A percentile compares a stretch with the other conserved stretches of the same genome.
These are phyloP conservation scores for Biscogniauxia marginata DNA, from an alignment of 2,329 filamentous ascomycete genomes.

Conservation along the genomic window DNA sequence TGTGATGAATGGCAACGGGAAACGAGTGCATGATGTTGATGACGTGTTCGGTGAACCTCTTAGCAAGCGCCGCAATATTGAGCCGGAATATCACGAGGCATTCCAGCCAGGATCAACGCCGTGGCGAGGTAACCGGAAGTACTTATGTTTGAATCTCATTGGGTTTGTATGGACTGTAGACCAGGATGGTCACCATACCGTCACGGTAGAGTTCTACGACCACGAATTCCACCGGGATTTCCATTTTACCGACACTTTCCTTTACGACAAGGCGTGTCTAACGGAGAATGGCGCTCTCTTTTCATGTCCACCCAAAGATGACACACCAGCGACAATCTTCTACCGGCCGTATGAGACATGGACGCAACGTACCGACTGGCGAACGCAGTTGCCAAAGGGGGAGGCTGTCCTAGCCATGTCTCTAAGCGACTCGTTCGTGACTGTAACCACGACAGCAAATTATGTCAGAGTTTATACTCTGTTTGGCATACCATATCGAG, in stretches of 20 bases:
- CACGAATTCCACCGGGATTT: conserved; percentile 89
- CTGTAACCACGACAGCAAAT: conserved; percentile 80
- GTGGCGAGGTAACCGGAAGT: conserved; percentile 91
- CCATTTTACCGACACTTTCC: conserved; percentile 93
- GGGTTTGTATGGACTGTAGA: conserved; percentile 97
- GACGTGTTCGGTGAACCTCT: conserved; percentile 47
- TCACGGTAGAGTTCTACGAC: conserved; percentile 97
- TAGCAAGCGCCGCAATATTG: conserved; percentile 50
- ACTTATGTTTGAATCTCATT: conserved; percentile 88
- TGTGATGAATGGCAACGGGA: conserved; percentile 53
- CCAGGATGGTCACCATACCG: conserved; percentile 88
- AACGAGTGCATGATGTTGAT: conserved; percentile 50
- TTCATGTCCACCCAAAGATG: conserved; percentile 69
- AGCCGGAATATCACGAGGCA: conserved; percentile 73
- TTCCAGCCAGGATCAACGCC: conserved; percentile 95
- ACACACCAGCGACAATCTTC: conserved; percentile 76
- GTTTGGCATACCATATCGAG: conserved; percentile 83
- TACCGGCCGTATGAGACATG: conserved; percentile 97
- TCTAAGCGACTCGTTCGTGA: conserved; percentile 85
- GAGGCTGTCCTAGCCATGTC: conserved; percentile 87
- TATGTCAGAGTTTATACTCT: conserved; percentile 93
- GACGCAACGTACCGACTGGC: conserved; percentile 89
- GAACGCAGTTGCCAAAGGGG: conserved; percentile 80
- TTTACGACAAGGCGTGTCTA: conserved; percentile 94
- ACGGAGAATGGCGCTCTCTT: conserved; percentile 84